Evolutionary conservation across 2,329 filamentous ascomycete species (phyloP).

Genomic region (Xylaria sp.): DNA sequence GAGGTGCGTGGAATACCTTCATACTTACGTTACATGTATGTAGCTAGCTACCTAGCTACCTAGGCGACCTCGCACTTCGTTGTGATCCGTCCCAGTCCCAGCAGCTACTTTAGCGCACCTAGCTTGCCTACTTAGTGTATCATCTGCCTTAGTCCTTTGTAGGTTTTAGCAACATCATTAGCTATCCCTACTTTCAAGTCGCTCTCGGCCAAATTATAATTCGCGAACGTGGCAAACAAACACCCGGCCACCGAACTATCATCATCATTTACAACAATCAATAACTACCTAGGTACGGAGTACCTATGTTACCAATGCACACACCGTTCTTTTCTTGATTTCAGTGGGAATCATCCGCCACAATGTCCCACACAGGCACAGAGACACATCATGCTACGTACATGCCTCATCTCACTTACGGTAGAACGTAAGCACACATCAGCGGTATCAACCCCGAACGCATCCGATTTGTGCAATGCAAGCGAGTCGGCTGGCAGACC

Average conservation of each 20-base stretch:
- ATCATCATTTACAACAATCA: not conserved
- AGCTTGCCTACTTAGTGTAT: too few species aligned
- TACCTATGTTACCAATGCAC: not conserved
- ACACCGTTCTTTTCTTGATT: not conserved
- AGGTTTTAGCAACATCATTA: constrained; percentile 5
- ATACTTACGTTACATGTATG: too few species aligned
- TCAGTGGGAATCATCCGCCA: not conserved
- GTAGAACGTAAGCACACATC: constrained; percentile 21
- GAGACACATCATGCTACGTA: not conserved
- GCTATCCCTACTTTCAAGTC: not conserved
- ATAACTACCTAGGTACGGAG: too few species aligned
- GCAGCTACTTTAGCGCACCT: constrained; percentile 16
- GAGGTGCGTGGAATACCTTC: constrained; percentile 17
- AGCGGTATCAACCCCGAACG: constrained; percentile 9
- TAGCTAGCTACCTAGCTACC: too few species aligned
- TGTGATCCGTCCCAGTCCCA: constrained; percentile 10
- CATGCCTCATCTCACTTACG: constrained; percentile 5
- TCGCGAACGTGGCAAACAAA: constrained; percentile 30
- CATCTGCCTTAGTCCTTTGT: constrained; percentile 1
- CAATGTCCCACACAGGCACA: not conserved
- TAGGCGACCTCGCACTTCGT: constrained; percentile 3
- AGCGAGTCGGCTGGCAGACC: constrained; percentile 15
- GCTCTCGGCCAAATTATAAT: constrained; percentile 30
- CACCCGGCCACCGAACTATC: not conserved
- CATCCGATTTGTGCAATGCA: constrained; percentile 31